Conservation (phyloP, 257 asterid genomes). For the Solanum tarijense region DNA sequence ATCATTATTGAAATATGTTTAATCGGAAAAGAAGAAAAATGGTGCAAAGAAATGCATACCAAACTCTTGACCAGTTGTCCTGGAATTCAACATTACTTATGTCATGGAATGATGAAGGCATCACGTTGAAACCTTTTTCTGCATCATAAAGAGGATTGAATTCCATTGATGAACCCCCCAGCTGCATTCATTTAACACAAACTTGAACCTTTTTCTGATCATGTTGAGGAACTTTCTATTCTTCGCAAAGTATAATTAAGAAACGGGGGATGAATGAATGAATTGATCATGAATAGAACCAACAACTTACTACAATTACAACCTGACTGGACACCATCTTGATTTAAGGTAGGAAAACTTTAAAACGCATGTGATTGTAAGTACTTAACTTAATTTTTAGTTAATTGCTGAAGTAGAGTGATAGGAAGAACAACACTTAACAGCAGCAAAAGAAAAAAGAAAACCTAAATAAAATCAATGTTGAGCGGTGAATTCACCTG, state of each 20-base stretch:
- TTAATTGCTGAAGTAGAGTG: neutral
- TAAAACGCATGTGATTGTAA: neutral
- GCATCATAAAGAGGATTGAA: conserved; percentile 76
- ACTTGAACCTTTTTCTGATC: neutral
- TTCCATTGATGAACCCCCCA: conserved; percentile 70
- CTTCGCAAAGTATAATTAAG: neutral
- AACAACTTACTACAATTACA: neutral
- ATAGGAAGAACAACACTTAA: neutral
- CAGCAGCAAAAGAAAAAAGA: neutral
- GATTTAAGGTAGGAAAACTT: neutral
- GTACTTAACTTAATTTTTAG: neutral
- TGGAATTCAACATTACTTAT: conserved; percentile 86
- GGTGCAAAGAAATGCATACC: conserved; percentile 32
- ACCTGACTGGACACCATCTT: neutral
- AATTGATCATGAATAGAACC: neutral
- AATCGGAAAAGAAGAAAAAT: neutral
- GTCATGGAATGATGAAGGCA: conserved; percentile 92
- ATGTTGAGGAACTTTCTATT: neutral
- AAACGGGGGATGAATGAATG: neutral
- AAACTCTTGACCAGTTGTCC: conserved; percentile 92
- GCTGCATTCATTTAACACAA: conserved; percentile 28
- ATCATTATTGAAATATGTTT: neutral
- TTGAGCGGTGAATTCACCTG: conserved; percentile 41
- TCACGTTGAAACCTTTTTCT: conserved; percentile 69
- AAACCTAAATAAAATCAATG: neutral